Percentiles rank a stretch among this genome's conserved stretches.
Conservation (phyloP, 1,139 yeast genomes). For the Saccharomyces pastorianus region DNA sequence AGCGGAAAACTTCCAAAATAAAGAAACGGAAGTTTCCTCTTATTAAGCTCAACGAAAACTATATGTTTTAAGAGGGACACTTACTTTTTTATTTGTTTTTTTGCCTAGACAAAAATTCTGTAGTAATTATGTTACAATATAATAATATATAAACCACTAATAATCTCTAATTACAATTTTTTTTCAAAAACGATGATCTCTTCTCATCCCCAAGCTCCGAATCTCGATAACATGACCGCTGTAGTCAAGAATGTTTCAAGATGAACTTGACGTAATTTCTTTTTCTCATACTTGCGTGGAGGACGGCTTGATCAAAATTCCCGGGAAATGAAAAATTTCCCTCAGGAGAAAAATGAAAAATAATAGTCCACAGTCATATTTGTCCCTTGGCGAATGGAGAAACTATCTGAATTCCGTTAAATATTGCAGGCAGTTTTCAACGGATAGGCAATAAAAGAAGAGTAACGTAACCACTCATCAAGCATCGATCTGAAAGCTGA, state of each 20-base stretch:
- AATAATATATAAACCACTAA: neutral
- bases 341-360: neutral
- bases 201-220: neutral
- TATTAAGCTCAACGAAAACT: neutral
- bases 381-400: neutral
- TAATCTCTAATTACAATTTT: neutral
- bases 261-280: neutral
- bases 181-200: neutral
- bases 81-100: neutral
- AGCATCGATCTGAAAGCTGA: neutral
- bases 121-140: neutral
- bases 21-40: neutral
- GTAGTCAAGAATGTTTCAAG: neutral
- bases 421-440: no score
- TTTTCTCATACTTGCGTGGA: neutral
- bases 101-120: neutral
- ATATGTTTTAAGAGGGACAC: neutral
- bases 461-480: neutral
- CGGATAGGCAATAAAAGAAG: no score
- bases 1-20: neutral
- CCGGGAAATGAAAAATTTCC: neutral
- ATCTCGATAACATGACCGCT: neutral
- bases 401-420: neutral
- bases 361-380: no score
- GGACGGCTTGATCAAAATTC: neutral